phyloP scores from a whole-genome alignment of 176 grass and related monocot genomes.

The Zea luxurians region DNA sequence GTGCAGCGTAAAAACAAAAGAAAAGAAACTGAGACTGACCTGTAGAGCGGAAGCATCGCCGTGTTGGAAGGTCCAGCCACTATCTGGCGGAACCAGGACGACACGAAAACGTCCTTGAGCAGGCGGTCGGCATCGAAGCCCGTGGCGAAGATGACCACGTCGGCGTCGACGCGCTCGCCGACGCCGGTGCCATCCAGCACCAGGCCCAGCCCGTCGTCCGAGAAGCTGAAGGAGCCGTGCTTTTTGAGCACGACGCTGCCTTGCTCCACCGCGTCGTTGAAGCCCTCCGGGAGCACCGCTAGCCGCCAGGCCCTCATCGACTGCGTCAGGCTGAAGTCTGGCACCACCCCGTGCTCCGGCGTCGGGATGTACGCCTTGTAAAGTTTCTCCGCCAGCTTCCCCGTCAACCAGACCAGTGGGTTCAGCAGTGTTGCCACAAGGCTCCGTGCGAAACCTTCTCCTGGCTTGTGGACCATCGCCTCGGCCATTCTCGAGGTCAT shows the following conservation, averaged over 20 bases:
- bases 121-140: slow-evolving; percentile 44
- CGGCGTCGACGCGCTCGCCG: slow-evolving; percentile 14
- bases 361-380: too few species aligned
- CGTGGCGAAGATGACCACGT: slow-evolving; percentile 48
- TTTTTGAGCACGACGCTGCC: slow-evolving; percentile 42
- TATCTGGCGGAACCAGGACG: slow-evolving; percentile 27
- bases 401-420: neutral
- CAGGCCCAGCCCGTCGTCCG: slow-evolving; percentile 18
- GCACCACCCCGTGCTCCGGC: too few species aligned
- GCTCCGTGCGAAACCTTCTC: slow-evolving; percentile 24
- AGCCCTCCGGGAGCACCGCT: slow-evolving; percentile 31
- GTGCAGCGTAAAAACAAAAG: too few species aligned
- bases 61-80: neutral
- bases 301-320: slow-evolving; percentile 17
- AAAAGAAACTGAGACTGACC: neutral
- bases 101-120: slow-evolving; percentile 41
- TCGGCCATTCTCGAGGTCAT: slow-evolving; percentile 23
- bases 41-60: slow-evolving; percentile 7
- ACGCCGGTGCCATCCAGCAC: slow-evolving; percentile 11
- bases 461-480: slow-evolving; percentile 41
- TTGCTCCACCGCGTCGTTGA: slow-evolving; percentile 50
- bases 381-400: too few species aligned
- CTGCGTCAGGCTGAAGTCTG: neutral
- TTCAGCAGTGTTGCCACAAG: slow-evolving; percentile 27
- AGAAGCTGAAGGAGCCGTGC: slow-evolving; percentile 32